phyloP scores from a whole-genome alignment of 257 asterid genomes.

The Solanum piurae region DNA sequence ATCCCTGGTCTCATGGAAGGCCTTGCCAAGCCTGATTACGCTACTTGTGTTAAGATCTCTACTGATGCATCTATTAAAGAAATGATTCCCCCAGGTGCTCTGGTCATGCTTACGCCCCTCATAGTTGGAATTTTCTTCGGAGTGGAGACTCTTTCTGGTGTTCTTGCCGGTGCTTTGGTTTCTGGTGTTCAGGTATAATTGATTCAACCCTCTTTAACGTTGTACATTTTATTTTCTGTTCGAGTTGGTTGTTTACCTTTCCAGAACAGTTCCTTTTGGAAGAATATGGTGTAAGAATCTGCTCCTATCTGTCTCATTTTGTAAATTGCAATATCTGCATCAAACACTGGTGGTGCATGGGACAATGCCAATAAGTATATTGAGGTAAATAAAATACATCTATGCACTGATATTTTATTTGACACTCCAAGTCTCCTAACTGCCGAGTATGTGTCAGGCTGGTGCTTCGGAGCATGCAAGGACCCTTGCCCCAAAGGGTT shows the following conservation, averaged over 20 bases:
- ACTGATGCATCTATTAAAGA: conserved; percentile 87
- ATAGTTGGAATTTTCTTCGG: conserved; percentile 76
- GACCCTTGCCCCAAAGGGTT: background rate
- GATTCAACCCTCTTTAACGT: background rate
- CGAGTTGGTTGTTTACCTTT: background rate
- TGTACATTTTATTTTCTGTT: background rate
- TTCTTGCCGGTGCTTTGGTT: conserved; percentile 85
- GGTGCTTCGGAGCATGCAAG: background rate
- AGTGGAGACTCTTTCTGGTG: conserved; percentile 82
- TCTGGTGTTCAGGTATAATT: conserved; percentile 80
- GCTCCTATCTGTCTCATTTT: background rate
- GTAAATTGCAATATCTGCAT: background rate
- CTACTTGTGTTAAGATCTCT: conserved; percentile 80
- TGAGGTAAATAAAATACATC: background rate
- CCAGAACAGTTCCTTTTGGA: background rate
- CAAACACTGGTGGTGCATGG: background rate
- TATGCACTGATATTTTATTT: background rate
- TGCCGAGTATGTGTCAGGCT: background rate
- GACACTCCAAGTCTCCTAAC: background rate
- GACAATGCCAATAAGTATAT: background rate
- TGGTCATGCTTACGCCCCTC: conserved; percentile 87
- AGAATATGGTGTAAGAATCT: background rate
- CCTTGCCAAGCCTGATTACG: conserved; percentile 62
- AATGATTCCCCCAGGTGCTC: conserved; percentile 92
- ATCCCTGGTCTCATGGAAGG: conserved; percentile 88